phyloP scores from a whole-genome alignment of 305 asterid genomes.

The Salvia sclarea region DNA sequence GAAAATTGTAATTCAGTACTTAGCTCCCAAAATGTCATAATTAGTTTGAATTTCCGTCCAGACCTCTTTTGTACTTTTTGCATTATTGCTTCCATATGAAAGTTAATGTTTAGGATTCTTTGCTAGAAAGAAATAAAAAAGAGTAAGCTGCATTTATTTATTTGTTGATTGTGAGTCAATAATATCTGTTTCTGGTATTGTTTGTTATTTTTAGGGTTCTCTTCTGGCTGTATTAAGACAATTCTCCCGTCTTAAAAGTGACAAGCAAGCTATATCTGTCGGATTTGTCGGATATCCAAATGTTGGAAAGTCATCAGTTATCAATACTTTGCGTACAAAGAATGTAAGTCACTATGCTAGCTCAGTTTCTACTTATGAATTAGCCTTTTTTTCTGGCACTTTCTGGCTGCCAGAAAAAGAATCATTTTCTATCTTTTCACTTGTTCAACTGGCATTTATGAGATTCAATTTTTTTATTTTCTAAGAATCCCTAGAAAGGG shows the following conservation, averaged over 20 bases:
- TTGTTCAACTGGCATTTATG: neutral
- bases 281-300: constrained; percentile 97
- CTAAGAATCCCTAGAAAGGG: neutral
- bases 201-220: constrained; percentile 58
- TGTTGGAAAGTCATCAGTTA: constrained; percentile 97
- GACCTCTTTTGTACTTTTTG: neutral
- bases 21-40: neutral
- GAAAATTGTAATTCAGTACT: neutral
- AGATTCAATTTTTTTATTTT: neutral
- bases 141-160: neutral
- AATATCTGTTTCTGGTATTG: neutral
- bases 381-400: constrained; percentile 9
- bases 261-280: constrained; percentile 95
- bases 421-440: neutral
- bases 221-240: constrained; percentile 91
- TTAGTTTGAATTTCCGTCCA: neutral
- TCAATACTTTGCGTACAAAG: constrained; percentile 91
- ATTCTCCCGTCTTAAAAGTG: constrained; percentile 81
- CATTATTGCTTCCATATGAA: neutral
- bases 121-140: no score
- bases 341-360: constrained; percentile 52
- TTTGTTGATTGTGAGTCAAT: constrained; percentile 12
- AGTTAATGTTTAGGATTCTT: no score
- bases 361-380: constrained; percentile 13
- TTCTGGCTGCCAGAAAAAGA: constrained; percentile 1